Evolutionary conservation across 192 early-diverging fungal species (phyloP).

Genomic region (Entomortierella chlamydospora): DNA sequence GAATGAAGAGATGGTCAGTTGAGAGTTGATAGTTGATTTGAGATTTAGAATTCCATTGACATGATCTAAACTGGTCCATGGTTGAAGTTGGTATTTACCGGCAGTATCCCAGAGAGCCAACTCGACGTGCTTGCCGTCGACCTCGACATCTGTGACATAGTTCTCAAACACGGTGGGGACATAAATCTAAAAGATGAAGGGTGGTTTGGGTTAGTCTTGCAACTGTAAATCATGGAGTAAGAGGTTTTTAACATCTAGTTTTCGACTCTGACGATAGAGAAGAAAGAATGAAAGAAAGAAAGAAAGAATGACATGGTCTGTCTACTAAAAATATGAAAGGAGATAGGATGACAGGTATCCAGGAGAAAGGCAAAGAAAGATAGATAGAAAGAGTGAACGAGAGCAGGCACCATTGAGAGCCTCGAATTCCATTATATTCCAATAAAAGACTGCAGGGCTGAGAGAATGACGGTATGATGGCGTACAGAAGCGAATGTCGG

Average conservation of each 20-base stretch:
- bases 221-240: background rate
- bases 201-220: background rate
- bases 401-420: background rate
- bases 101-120: constrained; percentile 84
- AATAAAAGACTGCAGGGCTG: constrained; percentile 1
- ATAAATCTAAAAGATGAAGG: constrained; percentile 61
- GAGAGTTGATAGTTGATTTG: background rate
- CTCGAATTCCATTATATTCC: background rate
- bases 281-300: background rate
- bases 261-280: background rate
- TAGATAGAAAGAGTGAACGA: background rate
- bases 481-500: too few species aligned
- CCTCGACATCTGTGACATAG: constrained; percentile 77
- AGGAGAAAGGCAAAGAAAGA: constrained; percentile 4
- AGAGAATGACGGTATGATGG: background rate
- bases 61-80: background rate
- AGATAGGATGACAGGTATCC: background rate
- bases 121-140: constrained; percentile 77
- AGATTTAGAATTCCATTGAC: background rate
- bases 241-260: too few species aligned
- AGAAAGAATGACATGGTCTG: background rate
- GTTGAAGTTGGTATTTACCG: constrained; percentile 56
- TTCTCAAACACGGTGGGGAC: constrained; percentile 84
- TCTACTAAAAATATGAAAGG: constrained; percentile 5
- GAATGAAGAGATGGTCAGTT: background rate